Percentiles rank a stretch among this genome's conserved stretches.
These are phyloP conservation scores for Globisporangium cystogenes DNA, from an alignment of 352 stramenopile genomes.

Conservation along the genomic window DNA sequence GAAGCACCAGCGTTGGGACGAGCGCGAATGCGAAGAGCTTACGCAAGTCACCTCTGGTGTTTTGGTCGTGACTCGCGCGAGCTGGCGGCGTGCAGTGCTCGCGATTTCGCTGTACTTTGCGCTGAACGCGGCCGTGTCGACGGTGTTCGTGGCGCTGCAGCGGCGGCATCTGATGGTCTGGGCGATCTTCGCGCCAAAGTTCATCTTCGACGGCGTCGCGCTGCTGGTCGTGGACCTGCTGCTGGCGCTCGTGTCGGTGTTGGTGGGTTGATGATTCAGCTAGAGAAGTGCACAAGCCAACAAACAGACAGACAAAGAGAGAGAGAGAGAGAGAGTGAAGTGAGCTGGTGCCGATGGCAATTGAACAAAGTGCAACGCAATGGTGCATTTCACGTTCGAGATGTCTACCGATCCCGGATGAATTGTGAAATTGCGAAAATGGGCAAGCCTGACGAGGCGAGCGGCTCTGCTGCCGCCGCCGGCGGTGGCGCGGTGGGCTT, in stretches of 20 bases:
- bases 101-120: constrained; percentile 38
- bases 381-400: too few relatives aligned
- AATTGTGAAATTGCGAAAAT: constrained; percentile 5
- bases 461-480: constrained; percentile 10
- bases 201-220: constrained; percentile 77
- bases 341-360: too few relatives aligned
- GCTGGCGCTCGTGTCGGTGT: constrained; percentile 28
- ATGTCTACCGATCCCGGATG: neutral
- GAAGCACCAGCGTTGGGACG: neutral
- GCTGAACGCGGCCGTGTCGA: constrained; percentile 64
- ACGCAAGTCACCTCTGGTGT: neutral
- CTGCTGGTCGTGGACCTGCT: constrained; percentile 49
- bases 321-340: too few relatives aligned
- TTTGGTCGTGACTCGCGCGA: constrained; percentile 1
- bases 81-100: constrained; percentile 15
- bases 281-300: too few relatives aligned
- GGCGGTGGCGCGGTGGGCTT: constrained; percentile 26
- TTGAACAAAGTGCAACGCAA: too few relatives aligned
- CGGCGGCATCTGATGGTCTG: constrained; percentile 91
- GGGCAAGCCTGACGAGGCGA: constrained; percentile 7
- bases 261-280: neutral
- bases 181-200: constrained; percentile 91
- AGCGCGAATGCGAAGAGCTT: neutral
- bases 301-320: too few relatives aligned
- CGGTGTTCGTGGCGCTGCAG: constrained; percentile 79